A percentile compares a stretch with the other conserved stretches of the same genome.
Conservation (phyloP, 202 grass and related monocot genomes). For the Musa balbisiana region DNA sequence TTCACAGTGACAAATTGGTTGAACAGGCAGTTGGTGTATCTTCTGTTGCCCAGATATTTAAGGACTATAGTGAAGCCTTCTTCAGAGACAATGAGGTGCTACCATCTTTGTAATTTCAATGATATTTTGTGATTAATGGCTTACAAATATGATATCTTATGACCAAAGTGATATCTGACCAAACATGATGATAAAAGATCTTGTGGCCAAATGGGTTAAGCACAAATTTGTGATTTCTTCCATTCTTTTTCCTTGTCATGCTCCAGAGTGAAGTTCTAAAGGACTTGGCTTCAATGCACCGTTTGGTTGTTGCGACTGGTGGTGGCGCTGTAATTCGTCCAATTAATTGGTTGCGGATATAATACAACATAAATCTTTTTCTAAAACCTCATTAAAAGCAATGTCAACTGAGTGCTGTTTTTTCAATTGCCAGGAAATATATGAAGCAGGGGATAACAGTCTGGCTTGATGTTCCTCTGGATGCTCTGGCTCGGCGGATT, state of each 20-base stretch:
- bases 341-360: slow-evolving; percentile 65
- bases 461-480: slow-evolving; percentile 95
- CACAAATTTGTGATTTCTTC: too few species aligned
- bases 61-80: slow-evolving; percentile 86
- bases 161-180: too few species aligned
- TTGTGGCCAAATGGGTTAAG: slow-evolving; percentile 16
- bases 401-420: slow-evolving; percentile 13
- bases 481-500: slow-evolving; percentile 80
- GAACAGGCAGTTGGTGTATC: slow-evolving; percentile 85
- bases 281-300: slow-evolving; percentile 78
- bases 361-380: slow-evolving; percentile 24
- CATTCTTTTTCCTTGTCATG: slow-evolving; percentile 18
- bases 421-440: slow-evolving; percentile 59
- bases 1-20: slow-evolving; percentile 89
- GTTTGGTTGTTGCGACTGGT: slow-evolving; percentile 91
- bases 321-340: slow-evolving; percentile 86
- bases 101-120: background rate
- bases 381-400: background rate
- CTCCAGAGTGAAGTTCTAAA: slow-evolving; percentile 78
- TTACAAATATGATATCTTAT: background rate
- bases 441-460: slow-evolving; percentile 88
- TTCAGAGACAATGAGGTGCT: slow-evolving; percentile 89
- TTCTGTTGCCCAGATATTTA: slow-evolving; percentile 95
- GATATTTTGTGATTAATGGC: background rate
- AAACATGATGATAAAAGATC: too few species aligned